These are phyloP conservation scores for Penicillium sp. DNA, from an alignment of 2,329 filamentous ascomycete genomes.

Conservation along the genomic window DNA sequence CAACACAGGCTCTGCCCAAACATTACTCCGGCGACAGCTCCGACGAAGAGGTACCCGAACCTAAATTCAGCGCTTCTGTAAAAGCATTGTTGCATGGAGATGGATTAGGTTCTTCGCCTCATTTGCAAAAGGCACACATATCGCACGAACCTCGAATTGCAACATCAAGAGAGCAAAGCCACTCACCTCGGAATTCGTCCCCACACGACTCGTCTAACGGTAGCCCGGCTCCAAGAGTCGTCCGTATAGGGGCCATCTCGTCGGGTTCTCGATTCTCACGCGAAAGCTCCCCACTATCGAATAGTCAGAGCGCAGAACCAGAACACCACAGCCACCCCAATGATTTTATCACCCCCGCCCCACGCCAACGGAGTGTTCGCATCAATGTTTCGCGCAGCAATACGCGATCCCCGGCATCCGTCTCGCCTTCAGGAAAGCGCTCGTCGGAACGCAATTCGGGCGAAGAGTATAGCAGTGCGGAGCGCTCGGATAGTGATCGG, in stretches of 20 bases:
- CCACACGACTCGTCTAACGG: conserved; percentile 34
- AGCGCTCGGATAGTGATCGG: conserved; percentile 29
- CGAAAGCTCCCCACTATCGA: conserved; percentile 35
- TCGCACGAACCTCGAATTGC: conserved; percentile 22
- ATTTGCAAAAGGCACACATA: conserved; percentile 24
- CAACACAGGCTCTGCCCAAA: conserved; percentile 19
- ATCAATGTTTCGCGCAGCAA: conserved; percentile 36
- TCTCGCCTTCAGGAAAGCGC: conserved; percentile 30
- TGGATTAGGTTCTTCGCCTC: conserved; percentile 43
- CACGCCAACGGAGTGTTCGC: conserved; percentile 37
- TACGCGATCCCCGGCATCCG: conserved; percentile 35
- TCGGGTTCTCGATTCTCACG: conserved; percentile 26
- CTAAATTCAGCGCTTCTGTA: conserved; percentile 85
- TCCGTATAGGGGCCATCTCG: conserved; percentile 33
- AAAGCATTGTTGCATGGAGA: conserved; percentile 65
- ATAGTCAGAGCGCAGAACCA: conserved; percentile 26
- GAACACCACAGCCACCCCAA: conserved; percentile 21
- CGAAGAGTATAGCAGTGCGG: conserved; percentile 28
- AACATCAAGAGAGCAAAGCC: conserved; percentile 26
- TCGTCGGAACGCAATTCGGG: conserved; percentile 24
- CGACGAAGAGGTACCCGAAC: conserved; percentile 83
- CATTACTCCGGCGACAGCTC: conserved; percentile 65
- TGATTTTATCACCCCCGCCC: conserved; percentile 42
- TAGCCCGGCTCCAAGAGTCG: conserved; percentile 37
- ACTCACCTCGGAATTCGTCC: conserved; percentile 28